These are phyloP conservation scores for Talaromyces proteolyticus DNA, from an alignment of 495 filamentous ascomycete species.

Conservation along the genomic window DNA sequence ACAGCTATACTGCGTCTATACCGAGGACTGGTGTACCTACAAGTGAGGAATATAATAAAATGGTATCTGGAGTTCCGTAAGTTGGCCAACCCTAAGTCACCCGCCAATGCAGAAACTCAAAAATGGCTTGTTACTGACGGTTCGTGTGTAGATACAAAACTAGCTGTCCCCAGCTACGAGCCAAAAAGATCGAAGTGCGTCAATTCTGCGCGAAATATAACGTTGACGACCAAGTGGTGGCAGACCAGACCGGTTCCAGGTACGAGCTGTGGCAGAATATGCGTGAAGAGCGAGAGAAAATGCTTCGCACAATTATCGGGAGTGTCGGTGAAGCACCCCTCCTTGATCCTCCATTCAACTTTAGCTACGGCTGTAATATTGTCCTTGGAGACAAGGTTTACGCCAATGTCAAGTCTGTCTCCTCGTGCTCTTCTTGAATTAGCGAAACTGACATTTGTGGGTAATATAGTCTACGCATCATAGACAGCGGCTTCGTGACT, in stretches of 20 bases:
- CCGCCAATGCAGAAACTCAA: no score
- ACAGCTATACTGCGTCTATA: background rate
- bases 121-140: background rate
- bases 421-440: background rate
- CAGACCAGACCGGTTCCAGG: background rate
- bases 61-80: constrained; percentile 2
- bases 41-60: background rate
- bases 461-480: constrained; percentile 27
- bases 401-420: constrained; percentile 34
- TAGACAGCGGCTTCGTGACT: constrained; percentile 36
- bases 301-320: constrained; percentile 4
- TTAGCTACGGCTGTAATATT: constrained; percentile 43
- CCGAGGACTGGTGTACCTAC: background rate
- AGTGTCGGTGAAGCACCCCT: background rate
- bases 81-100: no score
- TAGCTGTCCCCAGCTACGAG: background rate
- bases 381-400: constrained; percentile 33
- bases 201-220: constrained; percentile 5
- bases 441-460: no score
- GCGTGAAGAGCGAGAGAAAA: background rate
- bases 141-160: background rate
- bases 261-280: background rate
- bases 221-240: constrained; percentile 2
- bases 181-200: constrained; percentile 2
- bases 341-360: constrained; percentile 30